A percentile compares a stretch with the other conserved stretches of the same genome.
Conservation (phyloP, 1,284 basidiomycete genomes). For the Wallemia mellicola region DNA sequence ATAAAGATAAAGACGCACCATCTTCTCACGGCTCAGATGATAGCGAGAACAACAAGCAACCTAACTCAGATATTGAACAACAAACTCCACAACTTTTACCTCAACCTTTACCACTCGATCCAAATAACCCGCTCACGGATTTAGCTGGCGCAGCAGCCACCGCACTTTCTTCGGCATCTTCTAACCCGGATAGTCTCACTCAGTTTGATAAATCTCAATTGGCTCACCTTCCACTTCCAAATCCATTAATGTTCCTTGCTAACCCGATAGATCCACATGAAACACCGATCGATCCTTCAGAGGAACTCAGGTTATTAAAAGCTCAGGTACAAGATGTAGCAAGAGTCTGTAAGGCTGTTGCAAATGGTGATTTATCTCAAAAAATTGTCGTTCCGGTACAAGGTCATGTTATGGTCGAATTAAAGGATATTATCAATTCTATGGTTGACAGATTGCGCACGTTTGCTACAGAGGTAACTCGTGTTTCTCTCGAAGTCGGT, state of each 20-base stretch:
- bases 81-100: background rate
- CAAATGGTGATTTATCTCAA: slow-evolving; percentile 70
- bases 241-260: slow-evolving; percentile 1
- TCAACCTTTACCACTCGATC: background rate
- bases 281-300: slow-evolving; percentile 27
- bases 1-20: slow-evolving; percentile 1
- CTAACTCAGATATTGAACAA: background rate
- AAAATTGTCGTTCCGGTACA: slow-evolving; percentile 91
- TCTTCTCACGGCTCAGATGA: background rate
- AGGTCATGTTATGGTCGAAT: slow-evolving; percentile 84
- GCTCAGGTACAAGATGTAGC: slow-evolving; percentile 72
- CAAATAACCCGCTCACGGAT: background rate
- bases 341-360: slow-evolving; percentile 83
- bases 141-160: background rate
- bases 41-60: background rate
- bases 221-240: slow-evolving; percentile 1
- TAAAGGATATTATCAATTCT: slow-evolving; percentile 91
- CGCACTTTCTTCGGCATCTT: background rate
- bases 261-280: slow-evolving; percentile 22
- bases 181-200: background rate
- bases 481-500: slow-evolving; percentile 19
- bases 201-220: slow-evolving; percentile 1
- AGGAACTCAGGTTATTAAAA: slow-evolving; percentile 52
- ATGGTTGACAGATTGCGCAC: slow-evolving; percentile 29
- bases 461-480: slow-evolving; percentile 26